Percentiles rank a stretch among this genome's conserved stretches.
Conservation (phyloP, 2,329 filamentous ascomycete genomes). For the Claviceps sorghi region DNA sequence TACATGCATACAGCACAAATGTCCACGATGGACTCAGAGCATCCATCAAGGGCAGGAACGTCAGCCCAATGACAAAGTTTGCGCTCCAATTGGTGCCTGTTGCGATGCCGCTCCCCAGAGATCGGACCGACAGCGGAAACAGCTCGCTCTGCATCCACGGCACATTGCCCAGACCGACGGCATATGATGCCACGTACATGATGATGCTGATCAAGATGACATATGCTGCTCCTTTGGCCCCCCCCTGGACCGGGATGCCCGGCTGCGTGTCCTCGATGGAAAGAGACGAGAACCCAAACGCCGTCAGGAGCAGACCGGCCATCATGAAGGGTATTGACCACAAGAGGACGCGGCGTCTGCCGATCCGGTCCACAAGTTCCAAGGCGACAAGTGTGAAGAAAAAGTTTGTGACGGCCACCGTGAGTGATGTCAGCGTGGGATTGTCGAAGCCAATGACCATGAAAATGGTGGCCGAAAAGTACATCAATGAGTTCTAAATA, state of each 20-base stretch:
- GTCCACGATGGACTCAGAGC: conserved; percentile 57
- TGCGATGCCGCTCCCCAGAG: conserved; percentile 55
- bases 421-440: conserved; percentile 66
- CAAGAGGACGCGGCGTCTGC: conserved; percentile 65
- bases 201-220: conserved; percentile 63
- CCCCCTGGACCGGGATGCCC: conserved; percentile 8
- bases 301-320: conserved; percentile 53
- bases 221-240: conserved; percentile 23
- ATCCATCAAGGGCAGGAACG: conserved; percentile 80
- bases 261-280: conserved; percentile 22
- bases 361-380: conserved; percentile 62
- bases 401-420: conserved; percentile 73
- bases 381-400: conserved; percentile 64
- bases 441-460: conserved; percentile 61
- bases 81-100: conserved; percentile 77
- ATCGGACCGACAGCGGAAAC: conserved; percentile 63
- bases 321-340: conserved; percentile 77
- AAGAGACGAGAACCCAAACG: conserved; percentile 56
- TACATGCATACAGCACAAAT: conserved; percentile 61
- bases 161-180: conserved; percentile 76
- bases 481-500: conserved; percentile 70
- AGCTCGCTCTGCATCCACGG: conserved; percentile 95
- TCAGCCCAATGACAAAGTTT: conserved; percentile 75
- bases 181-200: conserved; percentile 73
- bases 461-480: conserved; percentile 76